Evolutionary conservation across 495 filamentous ascomycete genomes (phyloP).

Genomic region (Penicillium desertorum): DNA sequence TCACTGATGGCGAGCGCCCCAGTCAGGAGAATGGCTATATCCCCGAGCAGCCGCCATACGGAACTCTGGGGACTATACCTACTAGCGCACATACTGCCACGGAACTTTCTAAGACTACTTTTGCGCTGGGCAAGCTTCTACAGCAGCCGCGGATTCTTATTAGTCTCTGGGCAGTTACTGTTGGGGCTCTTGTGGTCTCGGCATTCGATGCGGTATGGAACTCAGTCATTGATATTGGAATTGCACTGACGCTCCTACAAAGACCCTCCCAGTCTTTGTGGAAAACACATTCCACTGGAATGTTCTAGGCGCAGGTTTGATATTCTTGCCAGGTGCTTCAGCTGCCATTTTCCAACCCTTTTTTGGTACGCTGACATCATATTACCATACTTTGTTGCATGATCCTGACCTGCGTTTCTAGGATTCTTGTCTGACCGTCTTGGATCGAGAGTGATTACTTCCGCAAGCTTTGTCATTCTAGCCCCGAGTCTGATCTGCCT

Average conservation of each 20-base stretch:
- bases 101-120: background rate
- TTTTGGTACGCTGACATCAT: slow-evolving; percentile 29
- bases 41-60: slow-evolving; percentile 9
- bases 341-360: slow-evolving; percentile 53
- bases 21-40: slow-evolving; percentile 12
- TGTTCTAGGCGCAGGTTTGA: slow-evolving; percentile 62
- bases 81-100: background rate
- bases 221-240: background rate
- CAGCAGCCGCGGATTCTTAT: slow-evolving; percentile 20
- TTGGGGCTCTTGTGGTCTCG: slow-evolving; percentile 20
- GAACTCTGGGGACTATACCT: background rate
- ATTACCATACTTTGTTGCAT: slow-evolving; percentile 39
- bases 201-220: slow-evolving; percentile 23
- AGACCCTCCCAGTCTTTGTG: slow-evolving; percentile 59
- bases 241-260: background rate
- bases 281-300: slow-evolving; percentile 60
- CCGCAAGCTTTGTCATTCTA: slow-evolving; percentile 47
- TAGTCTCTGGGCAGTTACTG: slow-evolving; percentile 19
- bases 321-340: slow-evolving; percentile 65
- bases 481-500: slow-evolving; percentile 51
- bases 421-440: slow-evolving; percentile 51
- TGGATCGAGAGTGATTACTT: slow-evolving; percentile 48
- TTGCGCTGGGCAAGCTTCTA: slow-evolving; percentile 11
- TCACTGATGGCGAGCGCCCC: slow-evolving; percentile 9
- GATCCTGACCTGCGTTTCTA: background rate